phyloP scores from a whole-genome alignment of 768 basidiomycete genomes.

The Lepiota brunneoincarnata region DNA sequence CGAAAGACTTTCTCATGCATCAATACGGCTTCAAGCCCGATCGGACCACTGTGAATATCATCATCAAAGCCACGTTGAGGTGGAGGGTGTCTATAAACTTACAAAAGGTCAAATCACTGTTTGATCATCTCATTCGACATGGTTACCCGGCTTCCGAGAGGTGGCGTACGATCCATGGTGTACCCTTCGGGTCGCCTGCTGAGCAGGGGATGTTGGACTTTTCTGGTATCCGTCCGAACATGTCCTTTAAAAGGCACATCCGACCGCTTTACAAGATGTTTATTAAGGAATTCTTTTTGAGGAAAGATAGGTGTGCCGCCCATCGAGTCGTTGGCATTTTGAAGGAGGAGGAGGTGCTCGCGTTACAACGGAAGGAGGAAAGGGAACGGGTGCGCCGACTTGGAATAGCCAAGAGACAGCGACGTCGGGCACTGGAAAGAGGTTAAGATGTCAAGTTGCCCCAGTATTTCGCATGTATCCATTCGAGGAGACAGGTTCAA shows the following conservation, averaged over 20 bases:
- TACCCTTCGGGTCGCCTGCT: conserved; percentile 44
- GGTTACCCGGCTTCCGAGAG: conserved; percentile 51
- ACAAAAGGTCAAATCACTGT: conserved; percentile 48
- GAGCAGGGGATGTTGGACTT: conserved; percentile 22
- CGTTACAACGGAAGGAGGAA: conserved; percentile 28
- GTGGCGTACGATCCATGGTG: conserved; percentile 26
- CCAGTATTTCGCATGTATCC: too few relatives aligned
- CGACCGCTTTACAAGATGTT: conserved; percentile 73
- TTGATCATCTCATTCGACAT: conserved; percentile 57
- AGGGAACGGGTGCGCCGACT: conserved; percentile 27
- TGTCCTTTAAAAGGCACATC: conserved; percentile 59
- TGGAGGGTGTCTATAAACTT: conserved; percentile 46
- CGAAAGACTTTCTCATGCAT: conserved; percentile 40
- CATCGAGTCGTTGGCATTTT: conserved; percentile 53
- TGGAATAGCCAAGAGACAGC: conserved; percentile 30
- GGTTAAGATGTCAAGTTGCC: too few relatives aligned
- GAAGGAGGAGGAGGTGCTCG: conserved; percentile 36
- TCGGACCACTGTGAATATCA: conserved; percentile 66
- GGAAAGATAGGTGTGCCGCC: conserved; percentile 54
- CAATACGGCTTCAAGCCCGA: conserved; percentile 57
- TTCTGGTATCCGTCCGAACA: conserved; percentile 34
- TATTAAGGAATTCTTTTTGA: conserved; percentile 57
- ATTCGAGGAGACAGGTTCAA: too few relatives aligned
- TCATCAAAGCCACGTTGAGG: conserved; percentile 57
- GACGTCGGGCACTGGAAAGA: conserved; percentile 1